Percentiles rank a stretch among this genome's conserved stretches.
Evolutionary conservation across 768 basidiomycete species (phyloP).

Genomic region (Podaxis rugospora): DNA sequence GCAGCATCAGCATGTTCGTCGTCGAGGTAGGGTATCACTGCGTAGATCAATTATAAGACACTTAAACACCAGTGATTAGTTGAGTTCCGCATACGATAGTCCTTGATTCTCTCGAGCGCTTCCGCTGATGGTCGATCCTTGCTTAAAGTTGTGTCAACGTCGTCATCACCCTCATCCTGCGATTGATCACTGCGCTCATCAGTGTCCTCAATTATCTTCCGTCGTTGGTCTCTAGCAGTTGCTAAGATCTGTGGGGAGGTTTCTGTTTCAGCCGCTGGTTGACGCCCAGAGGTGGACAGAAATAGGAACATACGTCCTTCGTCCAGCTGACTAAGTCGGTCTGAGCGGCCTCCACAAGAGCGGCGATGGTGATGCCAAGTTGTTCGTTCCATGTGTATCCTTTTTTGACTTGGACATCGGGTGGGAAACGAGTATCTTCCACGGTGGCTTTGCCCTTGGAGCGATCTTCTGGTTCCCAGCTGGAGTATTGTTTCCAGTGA

Average conservation of each 20-base stretch:
- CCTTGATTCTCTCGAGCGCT: slow-evolving; percentile 62
- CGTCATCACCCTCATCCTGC: slow-evolving; percentile 31
- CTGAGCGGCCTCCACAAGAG: slow-evolving; percentile 64
- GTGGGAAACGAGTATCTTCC: slow-evolving; percentile 44
- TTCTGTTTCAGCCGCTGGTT: not conserved
- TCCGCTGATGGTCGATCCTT: slow-evolving; percentile 57
- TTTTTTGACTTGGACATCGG: slow-evolving; percentile 79
- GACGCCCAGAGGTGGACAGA: not conserved
- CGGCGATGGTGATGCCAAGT: slow-evolving; percentile 78
- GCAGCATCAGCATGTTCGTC: slow-evolving; percentile 77
- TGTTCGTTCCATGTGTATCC: slow-evolving; percentile 89
- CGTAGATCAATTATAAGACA: not conserved
- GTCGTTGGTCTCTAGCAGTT: slow-evolving; percentile 54
- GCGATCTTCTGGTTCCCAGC: slow-evolving; percentile 60
- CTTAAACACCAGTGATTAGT: not conserved
- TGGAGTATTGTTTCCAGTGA: slow-evolving; percentile 82
- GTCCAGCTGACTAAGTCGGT: slow-evolving; percentile 72
- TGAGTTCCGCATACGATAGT: slow-evolving; percentile 57
- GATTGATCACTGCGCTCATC: slow-evolving; percentile 38
- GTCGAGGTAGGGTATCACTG: slow-evolving; percentile 72
- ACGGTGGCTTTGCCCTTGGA: slow-evolving; percentile 30
- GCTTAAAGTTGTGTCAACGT: slow-evolving; percentile 20
- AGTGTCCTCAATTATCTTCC: slow-evolving; percentile 57
- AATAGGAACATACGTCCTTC: slow-evolving; percentile 57
- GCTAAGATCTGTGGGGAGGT: slow-evolving; percentile 47